Evolutionary conservation across 768 basidiomycete species (phyloP).

Genomic region (Lactifluus hygrophoroides): DNA sequence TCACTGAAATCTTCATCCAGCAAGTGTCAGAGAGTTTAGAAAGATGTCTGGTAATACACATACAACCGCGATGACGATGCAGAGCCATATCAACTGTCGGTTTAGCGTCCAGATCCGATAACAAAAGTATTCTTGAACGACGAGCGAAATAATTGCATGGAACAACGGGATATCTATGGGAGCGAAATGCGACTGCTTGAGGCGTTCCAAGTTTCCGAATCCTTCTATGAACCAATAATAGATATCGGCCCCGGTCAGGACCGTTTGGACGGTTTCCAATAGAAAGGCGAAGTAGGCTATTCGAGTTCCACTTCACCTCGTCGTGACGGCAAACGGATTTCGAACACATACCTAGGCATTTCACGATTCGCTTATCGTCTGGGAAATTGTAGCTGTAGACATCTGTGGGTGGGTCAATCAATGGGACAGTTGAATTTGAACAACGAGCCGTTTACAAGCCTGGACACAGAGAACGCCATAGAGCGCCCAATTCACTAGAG

Average conservation of each 20-base stretch:
- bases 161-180: conserved; percentile 26
- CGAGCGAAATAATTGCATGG: conserved; percentile 23
- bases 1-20: background rate
- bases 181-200: conserved; percentile 22
- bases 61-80: background rate
- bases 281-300: conserved; percentile 25
- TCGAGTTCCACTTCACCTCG: background rate
- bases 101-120: conserved; percentile 27
- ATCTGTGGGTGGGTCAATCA: background rate
- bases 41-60: background rate
- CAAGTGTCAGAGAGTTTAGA: background rate
- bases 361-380: background rate
- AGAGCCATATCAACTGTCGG: conserved; percentile 2
- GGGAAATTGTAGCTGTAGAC: conserved; percentile 17
- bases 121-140: conserved; percentile 28
- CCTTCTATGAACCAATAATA: conserved; percentile 26
- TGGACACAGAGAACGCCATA: conserved; percentile 26
- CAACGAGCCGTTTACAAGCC: conserved; percentile 21
- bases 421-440: background rate
- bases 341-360: background rate
- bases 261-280: conserved; percentile 23
- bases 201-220: conserved; percentile 25
- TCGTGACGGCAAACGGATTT: background rate
- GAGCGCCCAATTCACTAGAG: conserved; percentile 24
- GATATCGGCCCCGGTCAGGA: conserved; percentile 23